Conservation (phyloP, 768 basidiomycete genomes). For the Lyophyllum shimeji region DNA sequence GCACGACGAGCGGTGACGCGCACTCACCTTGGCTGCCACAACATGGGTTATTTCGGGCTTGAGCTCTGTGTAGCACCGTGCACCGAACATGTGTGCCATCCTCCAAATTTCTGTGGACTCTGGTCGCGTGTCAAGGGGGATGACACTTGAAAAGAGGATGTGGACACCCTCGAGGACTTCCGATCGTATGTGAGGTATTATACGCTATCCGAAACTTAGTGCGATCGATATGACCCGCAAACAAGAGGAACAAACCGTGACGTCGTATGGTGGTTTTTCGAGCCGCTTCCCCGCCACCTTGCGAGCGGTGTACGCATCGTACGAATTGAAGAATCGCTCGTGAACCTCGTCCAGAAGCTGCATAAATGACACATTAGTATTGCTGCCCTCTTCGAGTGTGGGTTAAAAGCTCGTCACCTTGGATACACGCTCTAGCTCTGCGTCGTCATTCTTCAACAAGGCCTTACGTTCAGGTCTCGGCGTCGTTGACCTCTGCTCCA, state of each 20-base stretch:
- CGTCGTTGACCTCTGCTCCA: constrained; percentile 13
- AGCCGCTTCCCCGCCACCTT: constrained; percentile 26
- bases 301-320: constrained; percentile 44
- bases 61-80: constrained; percentile 72
- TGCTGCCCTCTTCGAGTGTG: background rate
- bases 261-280: constrained; percentile 53
- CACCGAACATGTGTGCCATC: constrained; percentile 86
- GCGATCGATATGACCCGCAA: constrained; percentile 2
- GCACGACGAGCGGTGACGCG: background rate
- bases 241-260: constrained; percentile 59
- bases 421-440: constrained; percentile 76
- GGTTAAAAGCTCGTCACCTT: constrained; percentile 46
- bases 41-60: constrained; percentile 77
- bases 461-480: constrained; percentile 60
- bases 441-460: constrained; percentile 83
- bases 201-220: constrained; percentile 47
- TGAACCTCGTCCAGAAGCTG: constrained; percentile 87
- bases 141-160: constrained; percentile 92
- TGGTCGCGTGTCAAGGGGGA: constrained; percentile 83
- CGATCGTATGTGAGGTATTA: constrained; percentile 80
- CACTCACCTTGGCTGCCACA: constrained; percentile 79
- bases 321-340: constrained; percentile 67
- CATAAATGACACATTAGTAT: background rate
- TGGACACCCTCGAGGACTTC: constrained; percentile 77
- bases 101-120: constrained; percentile 85